Evolutionary conservation across 192 early-diverging fungal species (phyloP), one percentile per base, ranked within the genome.

Genomic region (Coemansia sp.): DNA sequence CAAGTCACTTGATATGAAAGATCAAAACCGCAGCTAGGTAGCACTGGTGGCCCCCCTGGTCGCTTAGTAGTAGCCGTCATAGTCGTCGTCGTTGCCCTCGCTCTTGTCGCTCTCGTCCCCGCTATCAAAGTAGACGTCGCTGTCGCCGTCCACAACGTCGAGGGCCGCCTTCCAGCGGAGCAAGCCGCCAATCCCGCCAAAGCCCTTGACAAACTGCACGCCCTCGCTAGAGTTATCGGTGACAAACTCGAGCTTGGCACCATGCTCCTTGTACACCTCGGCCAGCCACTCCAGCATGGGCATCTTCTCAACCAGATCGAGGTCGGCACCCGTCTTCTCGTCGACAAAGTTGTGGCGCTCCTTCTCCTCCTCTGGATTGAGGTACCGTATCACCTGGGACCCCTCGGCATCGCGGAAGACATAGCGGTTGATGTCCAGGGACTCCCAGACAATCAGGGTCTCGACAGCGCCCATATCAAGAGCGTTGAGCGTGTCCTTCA

Each of bases 381-480:
- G 76, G 67, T 90, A 82, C 44, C 79, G 78, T 54, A 86, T 72
- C 4, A 79, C 58, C 54, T 85, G 83, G 31, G 75, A 76, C 41
- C 84, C 82, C 12, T 82, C 86, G 29, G 61, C 37, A 57, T 91
- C 88, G 55, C 85, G 88, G 22, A 99, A 75, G 1, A 81, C 77
- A 56, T 82, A 82, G 16, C 94, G 87, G 31, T 64, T 74, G 39
- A 85, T 65, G 22, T 94, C 92, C 63, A 99, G 72, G 68, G 87
- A 88, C 67, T 99, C 96, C 86, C 89, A 99, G 18, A 97, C 89
- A 60, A 99, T 96, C 52, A 99, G 76, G 7, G 84, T 95, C 66
- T 99, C 94, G n/a, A 99, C 90, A n/a, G 96, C 96, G 41, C 96
- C 93, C 62, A 92, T 76, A 40, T 97, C 94, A 50, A 99, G 67